Evolutionary conservation across 2,329 filamentous ascomycete species (phyloP).

Genomic region (Cordyceps pruinosa): DNA sequence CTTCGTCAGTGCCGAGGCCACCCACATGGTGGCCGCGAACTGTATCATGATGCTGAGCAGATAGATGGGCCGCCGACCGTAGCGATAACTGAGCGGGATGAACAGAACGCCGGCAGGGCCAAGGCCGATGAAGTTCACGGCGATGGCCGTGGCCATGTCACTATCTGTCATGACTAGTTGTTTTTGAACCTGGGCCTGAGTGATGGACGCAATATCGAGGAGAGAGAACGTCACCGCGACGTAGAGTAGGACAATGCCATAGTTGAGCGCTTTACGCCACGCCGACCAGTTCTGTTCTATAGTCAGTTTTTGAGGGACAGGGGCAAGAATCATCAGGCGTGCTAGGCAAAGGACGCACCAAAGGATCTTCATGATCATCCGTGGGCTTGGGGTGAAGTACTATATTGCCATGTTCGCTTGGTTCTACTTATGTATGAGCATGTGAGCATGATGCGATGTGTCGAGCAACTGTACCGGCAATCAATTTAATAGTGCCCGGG

Average conservation of each 20-base stretch:
- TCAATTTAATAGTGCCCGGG: too few relatives aligned
- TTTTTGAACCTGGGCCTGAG: background rate
- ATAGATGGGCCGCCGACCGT: conserved; percentile 2
- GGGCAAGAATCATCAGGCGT: too few relatives aligned
- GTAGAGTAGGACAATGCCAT: conserved; percentile 1
- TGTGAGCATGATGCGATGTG: too few relatives aligned
- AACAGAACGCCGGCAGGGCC: background rate
- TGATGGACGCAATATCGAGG: background rate
- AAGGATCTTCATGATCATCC: too few relatives aligned
- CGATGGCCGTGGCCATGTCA: background rate
- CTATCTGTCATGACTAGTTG: background rate
- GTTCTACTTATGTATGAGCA: too few relatives aligned
- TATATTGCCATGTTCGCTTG: too few relatives aligned
- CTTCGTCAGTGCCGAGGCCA: background rate
- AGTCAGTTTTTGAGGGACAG: too few relatives aligned
- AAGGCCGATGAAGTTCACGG: conserved; percentile 1
- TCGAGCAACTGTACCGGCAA: too few relatives aligned
- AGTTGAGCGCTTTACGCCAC: conserved; percentile 1
- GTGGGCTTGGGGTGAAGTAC: too few relatives aligned
- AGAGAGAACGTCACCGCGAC: background rate
- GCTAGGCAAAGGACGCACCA: too few relatives aligned
- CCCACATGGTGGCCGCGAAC: background rate
- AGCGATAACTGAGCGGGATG: conserved; percentile 3
- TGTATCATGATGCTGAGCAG: background rate
- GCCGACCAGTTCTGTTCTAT: conserved; percentile 3